A percentile compares a stretch with the other conserved stretches of the same genome.
Conservation (phyloP, 2,329 filamentous ascomycete genomes). For the Penicillium sp. region DNA sequence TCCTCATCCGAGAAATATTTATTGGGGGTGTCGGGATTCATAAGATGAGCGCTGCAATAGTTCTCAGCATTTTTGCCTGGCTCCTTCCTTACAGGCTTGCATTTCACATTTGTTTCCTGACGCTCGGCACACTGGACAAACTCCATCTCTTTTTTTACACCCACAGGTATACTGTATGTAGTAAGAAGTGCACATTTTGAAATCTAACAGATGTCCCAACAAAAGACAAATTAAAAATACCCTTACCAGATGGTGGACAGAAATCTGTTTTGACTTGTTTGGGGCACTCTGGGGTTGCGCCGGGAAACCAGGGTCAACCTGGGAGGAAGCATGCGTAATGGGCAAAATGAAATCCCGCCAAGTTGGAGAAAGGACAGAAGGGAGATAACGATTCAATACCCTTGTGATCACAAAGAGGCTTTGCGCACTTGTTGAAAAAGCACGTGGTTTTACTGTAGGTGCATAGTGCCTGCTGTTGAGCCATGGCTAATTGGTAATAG, state of each 20-base stretch:
- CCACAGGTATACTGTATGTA: slow-evolving; percentile 14
- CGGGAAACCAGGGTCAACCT: too few species aligned
- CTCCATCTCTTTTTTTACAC: slow-evolving; percentile 14
- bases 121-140: slow-evolving; percentile 12
- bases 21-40: slow-evolving; percentile 1
- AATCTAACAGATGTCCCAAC: neutral
- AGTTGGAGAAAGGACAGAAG: too few species aligned
- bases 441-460: too few species aligned
- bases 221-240: neutral
- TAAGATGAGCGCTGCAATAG: slow-evolving; percentile 7
- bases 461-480: too few species aligned
- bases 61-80: slow-evolving; percentile 3
- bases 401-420: too few species aligned
- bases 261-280: neutral
- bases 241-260: slow-evolving; percentile 3
- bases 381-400: too few species aligned
- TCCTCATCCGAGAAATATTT: slow-evolving; percentile 4
- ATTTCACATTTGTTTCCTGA: slow-evolving; percentile 13
- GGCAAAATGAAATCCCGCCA: too few species aligned
- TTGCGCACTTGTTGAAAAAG: too few species aligned
- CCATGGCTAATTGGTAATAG: too few species aligned
- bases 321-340: too few species aligned
- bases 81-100: neutral
- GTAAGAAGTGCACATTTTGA: slow-evolving; percentile 5
- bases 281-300: neutral